Evolutionary conservation across 805 yeast genomes (phyloP), one percentile per base, ranked within the genome.

Genomic region (Candida maltosa): DNA sequence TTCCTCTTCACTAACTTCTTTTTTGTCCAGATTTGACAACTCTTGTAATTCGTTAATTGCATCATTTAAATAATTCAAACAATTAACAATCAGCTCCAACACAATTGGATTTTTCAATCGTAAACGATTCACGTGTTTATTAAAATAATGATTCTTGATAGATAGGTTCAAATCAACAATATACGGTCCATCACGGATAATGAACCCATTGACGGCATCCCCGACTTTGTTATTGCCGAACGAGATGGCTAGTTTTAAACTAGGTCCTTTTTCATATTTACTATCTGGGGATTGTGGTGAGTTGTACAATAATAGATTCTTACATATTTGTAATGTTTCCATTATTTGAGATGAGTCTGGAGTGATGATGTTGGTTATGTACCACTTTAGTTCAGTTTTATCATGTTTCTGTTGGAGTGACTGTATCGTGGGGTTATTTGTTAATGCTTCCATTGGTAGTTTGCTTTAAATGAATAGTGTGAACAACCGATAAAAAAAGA

Each of bases 191-290:
- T 66, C 70, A 33, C 89, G 54, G 0, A 76, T 73, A 0, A 82
- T 52, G 1, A 77, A 65, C 0, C 91, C 91, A 40, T 80, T 79
- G 11, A 81, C 55, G 3, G 66, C 57, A 38, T 78, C 83, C 25
- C 11, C 11, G 37, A 73, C 70, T 36, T 78, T 73, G 11, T 69
- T 60, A 0, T 79, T 67, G n/a, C 36, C 36, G 16, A 20, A 17
- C 0, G 79, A 63, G 5, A 83, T 56, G 0, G 88, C 84, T 33
- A 83, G 60, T 38, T 73, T 79, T 34, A 77, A 68, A 10, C 70
- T 15, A 22, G 69, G 67, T 1, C 69, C 70, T 10, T 62, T 37
- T 36, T 55, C 61, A n/a, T 53, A 50, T 26, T 41, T 44, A 19
- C 48, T 40, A 6, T 31, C 39, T 2, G 46, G 43, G 32, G 58